Evolutionary conservation across 441 rosid species (phyloP).

Genomic region (Adansonia gregorii): DNA sequence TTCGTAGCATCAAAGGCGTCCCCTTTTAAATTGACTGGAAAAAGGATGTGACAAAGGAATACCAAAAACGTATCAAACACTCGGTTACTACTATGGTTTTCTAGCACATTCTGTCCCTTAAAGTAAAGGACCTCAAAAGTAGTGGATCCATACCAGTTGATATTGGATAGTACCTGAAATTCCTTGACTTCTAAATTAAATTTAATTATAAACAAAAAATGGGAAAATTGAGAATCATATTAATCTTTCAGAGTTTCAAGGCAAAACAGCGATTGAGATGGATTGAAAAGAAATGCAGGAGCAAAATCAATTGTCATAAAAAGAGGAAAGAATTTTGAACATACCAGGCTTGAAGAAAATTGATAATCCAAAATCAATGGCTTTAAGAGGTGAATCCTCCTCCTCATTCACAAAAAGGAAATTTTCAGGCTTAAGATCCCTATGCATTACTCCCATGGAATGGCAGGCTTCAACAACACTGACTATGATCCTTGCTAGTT

Average conservation of each 20-base stretch:
- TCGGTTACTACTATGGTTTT: not conserved
- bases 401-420: slow-evolving; percentile 53
- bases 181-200: not conserved
- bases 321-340: slow-evolving; percentile 19
- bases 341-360: slow-evolving; percentile 67
- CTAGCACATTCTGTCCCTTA: not conserved
- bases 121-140: no score
- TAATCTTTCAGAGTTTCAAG: not conserved
- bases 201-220: not conserved
- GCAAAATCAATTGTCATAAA: not conserved
- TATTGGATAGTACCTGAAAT: not conserved
- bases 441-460: slow-evolving; percentile 66
- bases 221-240: not conserved
- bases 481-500: slow-evolving; percentile 52
- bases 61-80: not conserved
- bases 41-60: not conserved
- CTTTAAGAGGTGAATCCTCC: slow-evolving; percentile 69
- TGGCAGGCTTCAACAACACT: slow-evolving; percentile 66
- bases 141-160: not conserved
- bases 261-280: not conserved
- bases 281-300: not conserved
- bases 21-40: not conserved
- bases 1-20: slow-evolving; percentile 1
- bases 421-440: slow-evolving; percentile 77
- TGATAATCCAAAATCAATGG: slow-evolving; percentile 71